Percentiles rank a stretch among this genome's conserved stretches.
Evolutionary conservation across 345 rosid species (phyloP).

Genomic region (Hypericum perforatum): DNA sequence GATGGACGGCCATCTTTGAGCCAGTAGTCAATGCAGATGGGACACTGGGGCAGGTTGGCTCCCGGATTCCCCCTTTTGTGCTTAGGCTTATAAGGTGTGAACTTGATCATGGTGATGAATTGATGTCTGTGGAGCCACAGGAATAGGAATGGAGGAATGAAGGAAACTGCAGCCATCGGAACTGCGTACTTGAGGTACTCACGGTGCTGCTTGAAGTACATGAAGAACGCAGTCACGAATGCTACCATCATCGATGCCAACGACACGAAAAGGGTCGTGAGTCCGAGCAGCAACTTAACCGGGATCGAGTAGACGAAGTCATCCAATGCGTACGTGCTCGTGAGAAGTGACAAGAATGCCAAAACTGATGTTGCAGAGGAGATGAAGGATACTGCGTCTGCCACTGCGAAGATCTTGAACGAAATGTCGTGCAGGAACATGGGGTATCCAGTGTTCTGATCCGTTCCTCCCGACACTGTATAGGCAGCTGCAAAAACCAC

Average conservation of each 20-base stretch:
- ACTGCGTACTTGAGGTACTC: no score
- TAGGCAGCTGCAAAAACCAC: slow-evolving; percentile 15
- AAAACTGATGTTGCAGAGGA: slow-evolving; percentile 23
- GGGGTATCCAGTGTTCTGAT: slow-evolving; percentile 12
- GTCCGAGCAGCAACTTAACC: slow-evolving; percentile 11
- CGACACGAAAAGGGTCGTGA: slow-evolving; percentile 19
- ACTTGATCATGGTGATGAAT: no score
- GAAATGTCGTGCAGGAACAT: slow-evolving; percentile 7
- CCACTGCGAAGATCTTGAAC: slow-evolving; percentile 16
- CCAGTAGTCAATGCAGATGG: no score
- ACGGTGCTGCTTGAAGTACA: no score
- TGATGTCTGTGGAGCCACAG: no score
- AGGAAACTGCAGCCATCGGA: no score
- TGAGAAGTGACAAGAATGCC: slow-evolving; percentile 22
- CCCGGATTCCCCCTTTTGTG: no score
- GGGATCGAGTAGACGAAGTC: slow-evolving; percentile 16
- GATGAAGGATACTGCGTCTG: slow-evolving; percentile 12
- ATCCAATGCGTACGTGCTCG: slow-evolving; percentile 5
- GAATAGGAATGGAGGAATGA: no score
- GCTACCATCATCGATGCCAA: slow-evolving; percentile 16
- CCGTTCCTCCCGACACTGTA: slow-evolving; percentile 14
- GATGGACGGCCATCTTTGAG: no score
- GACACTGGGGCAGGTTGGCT: no score
- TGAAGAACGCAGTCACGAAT: background rate
- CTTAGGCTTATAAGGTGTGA: no score